Conservation (phyloP, 129 eudicot genomes). For the sunflower (Helianthus annuus) region HanXRQr2.0-SUNRISE NC_035446.2:55688683-55689182, state of each 20-base stretch:
- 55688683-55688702: no score
- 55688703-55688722: no score
- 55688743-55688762: no score
- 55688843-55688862: not conserved
- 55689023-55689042: no score
- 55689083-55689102: slow-evolving; percentile 7
- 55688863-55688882: slow-evolving; percentile 15
- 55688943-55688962: not conserved
- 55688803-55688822: no score
- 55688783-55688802: no score
- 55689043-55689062: not conserved
- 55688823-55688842: no score
- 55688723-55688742: no score
- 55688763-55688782: no score
- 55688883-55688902: slow-evolving; percentile 17
- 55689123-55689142: not conserved
- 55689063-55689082: not conserved
- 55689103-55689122: slow-evolving; percentile 12
- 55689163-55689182: not conserved
- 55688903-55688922: slow-evolving; percentile 7
- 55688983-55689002: no score
- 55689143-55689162: not conserved
- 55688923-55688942: not conserved
- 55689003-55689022: no score
- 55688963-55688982: no score